These are phyloP conservation scores for Juncus effusus DNA, from an alignment of 176 grass and related monocot species.

Conservation along the genomic window DNA sequence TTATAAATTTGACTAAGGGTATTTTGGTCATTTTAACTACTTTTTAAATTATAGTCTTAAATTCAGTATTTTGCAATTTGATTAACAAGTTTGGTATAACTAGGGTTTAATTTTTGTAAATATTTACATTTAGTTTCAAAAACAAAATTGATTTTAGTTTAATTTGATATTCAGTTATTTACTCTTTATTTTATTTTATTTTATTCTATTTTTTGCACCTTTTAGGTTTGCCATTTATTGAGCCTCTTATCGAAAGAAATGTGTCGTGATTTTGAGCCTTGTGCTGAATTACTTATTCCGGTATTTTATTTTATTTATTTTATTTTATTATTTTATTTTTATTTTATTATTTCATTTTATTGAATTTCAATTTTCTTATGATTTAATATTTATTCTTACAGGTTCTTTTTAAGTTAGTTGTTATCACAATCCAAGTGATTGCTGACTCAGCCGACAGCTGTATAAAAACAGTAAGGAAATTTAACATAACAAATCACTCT, in stretches of 20 bases:
- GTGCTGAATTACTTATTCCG: conserved; percentile 77
- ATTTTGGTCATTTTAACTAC: too few species aligned
- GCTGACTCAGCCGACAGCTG: conserved; percentile 79
- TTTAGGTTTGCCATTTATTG: conserved; percentile 78
- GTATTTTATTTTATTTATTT: conserved; percentile 32
- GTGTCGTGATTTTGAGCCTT: conserved; percentile 67
- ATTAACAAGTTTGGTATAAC: too few species aligned
- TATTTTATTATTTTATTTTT: too few species aligned
- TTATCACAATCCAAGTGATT: conserved; percentile 87
- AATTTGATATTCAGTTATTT: too few species aligned
- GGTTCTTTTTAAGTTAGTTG: conserved; percentile 86
- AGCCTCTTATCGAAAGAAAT: conserved; percentile 72
- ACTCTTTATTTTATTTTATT: conserved; percentile 1
- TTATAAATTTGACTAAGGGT: too few species aligned
- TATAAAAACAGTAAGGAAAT: conserved; percentile 72
- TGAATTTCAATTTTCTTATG: conserved; percentile 6
- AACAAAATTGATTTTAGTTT: too few species aligned
- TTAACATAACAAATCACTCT: background rate
- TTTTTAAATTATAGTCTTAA: too few species aligned
- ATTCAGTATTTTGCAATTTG: too few species aligned
- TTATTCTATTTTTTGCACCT: background rate
- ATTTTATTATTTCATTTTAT: background rate
- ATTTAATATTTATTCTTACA: conserved; percentile 27
- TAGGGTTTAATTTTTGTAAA: too few species aligned
- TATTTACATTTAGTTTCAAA: too few species aligned